Evolutionary conservation across 495 filamentous ascomycete species (phyloP).

Genomic region (Aspergillus affinis): DNA sequence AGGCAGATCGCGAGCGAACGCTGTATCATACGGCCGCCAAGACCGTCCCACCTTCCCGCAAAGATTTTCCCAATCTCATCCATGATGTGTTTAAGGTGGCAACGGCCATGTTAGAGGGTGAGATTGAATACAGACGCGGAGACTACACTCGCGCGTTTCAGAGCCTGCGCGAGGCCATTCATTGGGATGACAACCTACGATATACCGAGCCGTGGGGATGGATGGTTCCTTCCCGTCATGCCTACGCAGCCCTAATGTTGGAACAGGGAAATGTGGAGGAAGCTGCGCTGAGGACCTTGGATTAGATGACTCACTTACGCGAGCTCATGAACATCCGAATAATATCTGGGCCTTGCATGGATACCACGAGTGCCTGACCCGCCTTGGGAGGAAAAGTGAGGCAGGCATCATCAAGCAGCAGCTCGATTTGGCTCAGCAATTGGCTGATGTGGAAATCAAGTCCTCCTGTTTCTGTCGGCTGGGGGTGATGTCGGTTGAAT

Average conservation of each 20-base stretch:
- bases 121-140: conserved; percentile 61
- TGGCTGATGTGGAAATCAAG: conserved; percentile 55
- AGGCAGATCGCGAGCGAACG: conserved; percentile 1
- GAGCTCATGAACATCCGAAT: conserved; percentile 58
- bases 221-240: conserved; percentile 65
- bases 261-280: conserved; percentile 57
- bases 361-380: conserved; percentile 59
- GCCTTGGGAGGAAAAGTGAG: conserved; percentile 45
- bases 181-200: conserved; percentile 50
- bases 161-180: conserved; percentile 48
- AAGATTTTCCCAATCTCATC: conserved; percentile 32
- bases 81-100: conserved; percentile 56
- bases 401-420: conserved; percentile 49
- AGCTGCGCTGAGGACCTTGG: conserved; percentile 59
- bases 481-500: background rate
- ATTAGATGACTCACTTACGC: conserved; percentile 48
- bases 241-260: conserved; percentile 58
- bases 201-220: conserved; percentile 68
- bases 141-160: conserved; percentile 54
- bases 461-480: conserved; percentile 60
- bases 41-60: conserved; percentile 21
- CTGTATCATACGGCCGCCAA: background rate
- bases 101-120: conserved; percentile 62
- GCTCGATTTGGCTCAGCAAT: conserved; percentile 47
- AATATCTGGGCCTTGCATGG: conserved; percentile 68